Percentiles rank a stretch among this genome's conserved stretches.
phyloP scores from a whole-genome alignment of 2,329 filamentous ascomycete genomes.

The Botryotinia calthae region DNA sequence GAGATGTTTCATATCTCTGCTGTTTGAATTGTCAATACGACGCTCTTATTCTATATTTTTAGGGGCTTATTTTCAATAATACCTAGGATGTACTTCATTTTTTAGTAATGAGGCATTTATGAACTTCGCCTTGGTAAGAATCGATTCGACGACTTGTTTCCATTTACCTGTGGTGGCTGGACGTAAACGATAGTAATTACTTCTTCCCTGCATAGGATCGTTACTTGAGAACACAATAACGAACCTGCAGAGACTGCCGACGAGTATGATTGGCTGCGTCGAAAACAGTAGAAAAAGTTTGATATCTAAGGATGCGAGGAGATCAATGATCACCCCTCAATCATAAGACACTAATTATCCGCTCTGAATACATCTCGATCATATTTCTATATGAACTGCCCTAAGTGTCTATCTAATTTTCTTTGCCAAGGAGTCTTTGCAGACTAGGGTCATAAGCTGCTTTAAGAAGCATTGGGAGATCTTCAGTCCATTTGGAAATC shows the following conservation, averaged over 20 bases:
- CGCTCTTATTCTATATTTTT: background rate
- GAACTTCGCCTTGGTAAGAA: background rate
- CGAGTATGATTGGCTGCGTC: background rate
- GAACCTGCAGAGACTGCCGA: background rate
- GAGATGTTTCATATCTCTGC: background rate
- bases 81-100: background rate
- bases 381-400: background rate
- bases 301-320: background rate
- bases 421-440: background rate
- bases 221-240: background rate
- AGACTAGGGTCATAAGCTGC: background rate
- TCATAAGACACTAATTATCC: background rate
- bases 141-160: background rate
- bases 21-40: rapidly evolving
- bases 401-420: background rate
- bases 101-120: rapidly evolving
- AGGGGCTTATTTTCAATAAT: background rate
- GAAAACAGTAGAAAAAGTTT: background rate
- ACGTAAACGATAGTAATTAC: background rate
- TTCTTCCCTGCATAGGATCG: background rate
- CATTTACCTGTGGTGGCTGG: background rate
- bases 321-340: background rate
- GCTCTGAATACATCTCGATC: background rate
- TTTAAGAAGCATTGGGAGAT: background rate
- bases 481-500: background rate